A percentile compares a stretch with the other conserved stretches of the same genome.
phyloP scores from a whole-genome alignment of 2,329 filamentous ascomycete genomes.

The Cryphonectria nitschkei region DNA sequence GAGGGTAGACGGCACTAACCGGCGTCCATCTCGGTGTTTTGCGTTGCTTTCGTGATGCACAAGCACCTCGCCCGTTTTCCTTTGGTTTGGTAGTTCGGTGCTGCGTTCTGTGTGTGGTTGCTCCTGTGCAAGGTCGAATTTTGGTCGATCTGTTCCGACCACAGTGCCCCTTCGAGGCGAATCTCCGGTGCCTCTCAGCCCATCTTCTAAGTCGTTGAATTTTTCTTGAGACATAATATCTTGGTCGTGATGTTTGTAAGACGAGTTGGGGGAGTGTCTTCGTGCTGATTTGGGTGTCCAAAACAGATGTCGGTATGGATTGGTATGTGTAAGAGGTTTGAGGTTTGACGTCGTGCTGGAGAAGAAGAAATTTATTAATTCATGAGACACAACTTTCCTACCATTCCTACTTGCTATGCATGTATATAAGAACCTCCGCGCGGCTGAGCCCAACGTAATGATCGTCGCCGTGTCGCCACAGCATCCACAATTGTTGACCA shows the following conservation, averaged over 20 bases:
- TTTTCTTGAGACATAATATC: not conserved
- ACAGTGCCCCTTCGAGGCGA: not conserved
- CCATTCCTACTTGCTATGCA: not conserved
- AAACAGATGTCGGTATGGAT: not conserved
- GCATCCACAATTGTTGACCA: not conserved
- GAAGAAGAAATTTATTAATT: not conserved
- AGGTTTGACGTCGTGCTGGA: not conserved
- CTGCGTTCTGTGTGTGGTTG: not conserved
- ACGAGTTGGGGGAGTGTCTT: not conserved
- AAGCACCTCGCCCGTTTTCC: not conserved
- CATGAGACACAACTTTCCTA: too few relatives aligned
- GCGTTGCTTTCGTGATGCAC: not conserved
- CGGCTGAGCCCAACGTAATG: slow-evolving; percentile 15
- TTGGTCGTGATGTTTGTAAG: not conserved
- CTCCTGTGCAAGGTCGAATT: not conserved
- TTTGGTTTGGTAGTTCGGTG: not conserved
- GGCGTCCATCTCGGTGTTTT: not conserved
- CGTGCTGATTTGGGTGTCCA: not conserved
- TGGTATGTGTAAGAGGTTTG: not conserved
- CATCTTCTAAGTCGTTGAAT: not conserved
- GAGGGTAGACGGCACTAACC: not conserved
- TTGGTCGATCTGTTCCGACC: not conserved
- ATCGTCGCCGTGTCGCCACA: slow-evolving; percentile 13
- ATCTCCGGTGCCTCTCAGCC: not conserved
- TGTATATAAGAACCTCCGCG: not conserved